These are phyloP conservation scores for Talaromyces trachyspermus DNA, from an alignment of 495 filamentous ascomycete species.

Conservation along the genomic window DNA sequence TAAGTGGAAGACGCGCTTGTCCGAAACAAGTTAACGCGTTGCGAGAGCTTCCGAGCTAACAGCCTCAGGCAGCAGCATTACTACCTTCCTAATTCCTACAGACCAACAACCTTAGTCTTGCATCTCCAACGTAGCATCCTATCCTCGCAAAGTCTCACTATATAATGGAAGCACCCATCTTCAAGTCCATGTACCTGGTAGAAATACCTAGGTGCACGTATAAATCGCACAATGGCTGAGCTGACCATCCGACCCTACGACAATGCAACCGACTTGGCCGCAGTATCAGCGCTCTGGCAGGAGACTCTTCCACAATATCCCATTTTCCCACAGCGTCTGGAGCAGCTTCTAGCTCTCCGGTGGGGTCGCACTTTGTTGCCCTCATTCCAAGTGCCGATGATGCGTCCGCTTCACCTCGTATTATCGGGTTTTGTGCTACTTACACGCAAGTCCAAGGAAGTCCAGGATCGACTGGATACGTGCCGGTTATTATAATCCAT, in stretches of 20 bases:
- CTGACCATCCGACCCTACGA: background rate
- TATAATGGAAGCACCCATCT: no score
- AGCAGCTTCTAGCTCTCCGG: background rate
- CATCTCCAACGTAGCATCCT: no score
- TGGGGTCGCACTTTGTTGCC: background rate
- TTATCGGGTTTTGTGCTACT: background rate
- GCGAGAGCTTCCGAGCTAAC: no score
- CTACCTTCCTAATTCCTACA: no score
- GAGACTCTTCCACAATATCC: background rate
- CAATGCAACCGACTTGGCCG: background rate
- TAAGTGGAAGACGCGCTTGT: no score
- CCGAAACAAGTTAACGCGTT: no score
- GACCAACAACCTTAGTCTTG: no score
- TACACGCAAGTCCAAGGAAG: background rate
- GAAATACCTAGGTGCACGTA: no score
- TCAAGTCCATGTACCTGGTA: no score
- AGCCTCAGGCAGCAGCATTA: no score
- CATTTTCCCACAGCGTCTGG: slow-evolving; percentile 1
- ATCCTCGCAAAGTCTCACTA: no score
- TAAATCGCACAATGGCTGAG: background rate
- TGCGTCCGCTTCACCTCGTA: background rate
- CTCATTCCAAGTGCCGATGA: no score
- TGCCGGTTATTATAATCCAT: background rate
- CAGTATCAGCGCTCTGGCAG: background rate
- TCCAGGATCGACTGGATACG: background rate